phyloP scores from a whole-genome alignment of 495 filamentous ascomycete genomes.

The Penicillium malachiteum region DNA sequence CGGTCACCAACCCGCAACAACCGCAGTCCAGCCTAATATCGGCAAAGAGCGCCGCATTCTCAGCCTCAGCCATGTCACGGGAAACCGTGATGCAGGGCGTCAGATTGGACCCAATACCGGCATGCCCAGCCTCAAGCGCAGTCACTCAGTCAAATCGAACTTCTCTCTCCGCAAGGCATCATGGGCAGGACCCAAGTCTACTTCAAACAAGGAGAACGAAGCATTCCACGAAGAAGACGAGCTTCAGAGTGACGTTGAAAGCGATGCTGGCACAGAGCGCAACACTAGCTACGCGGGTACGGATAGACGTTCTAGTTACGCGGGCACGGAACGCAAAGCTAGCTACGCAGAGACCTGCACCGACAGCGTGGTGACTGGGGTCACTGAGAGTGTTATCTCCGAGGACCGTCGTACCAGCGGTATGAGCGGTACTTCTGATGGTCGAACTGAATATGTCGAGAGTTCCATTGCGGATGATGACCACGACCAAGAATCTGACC shows the following conservation, averaged over 20 bases:
- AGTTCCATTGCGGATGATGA: conserved; percentile 13
- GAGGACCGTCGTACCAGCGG: conserved; percentile 51
- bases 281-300: conserved; percentile 46
- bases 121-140: conserved; percentile 58
- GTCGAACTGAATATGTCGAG: conserved; percentile 5
- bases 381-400: conserved; percentile 50
- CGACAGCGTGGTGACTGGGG: conserved; percentile 37
- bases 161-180: conserved; percentile 66
- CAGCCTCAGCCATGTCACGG: conserved; percentile 81
- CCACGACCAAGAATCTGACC: conserved; percentile 3
- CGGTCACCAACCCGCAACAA: conserved; percentile 44
- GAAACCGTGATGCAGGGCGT: conserved; percentile 66
- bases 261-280: conserved; percentile 54
- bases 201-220: conserved; percentile 63
- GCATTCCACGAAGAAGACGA: conserved; percentile 55
- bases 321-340: conserved; percentile 50
- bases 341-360: conserved; percentile 37
- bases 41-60: conserved; percentile 70
- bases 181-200: conserved; percentile 59
- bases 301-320: conserved; percentile 31
- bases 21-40: conserved; percentile 47
- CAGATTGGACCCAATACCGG: conserved; percentile 47
- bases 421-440: conserved; percentile 30
- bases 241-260: conserved; percentile 40
- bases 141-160: conserved; percentile 69